Evolutionary conservation across 257 asterid genomes (phyloP).

Genomic region (Perilla frutescens): DNA sequence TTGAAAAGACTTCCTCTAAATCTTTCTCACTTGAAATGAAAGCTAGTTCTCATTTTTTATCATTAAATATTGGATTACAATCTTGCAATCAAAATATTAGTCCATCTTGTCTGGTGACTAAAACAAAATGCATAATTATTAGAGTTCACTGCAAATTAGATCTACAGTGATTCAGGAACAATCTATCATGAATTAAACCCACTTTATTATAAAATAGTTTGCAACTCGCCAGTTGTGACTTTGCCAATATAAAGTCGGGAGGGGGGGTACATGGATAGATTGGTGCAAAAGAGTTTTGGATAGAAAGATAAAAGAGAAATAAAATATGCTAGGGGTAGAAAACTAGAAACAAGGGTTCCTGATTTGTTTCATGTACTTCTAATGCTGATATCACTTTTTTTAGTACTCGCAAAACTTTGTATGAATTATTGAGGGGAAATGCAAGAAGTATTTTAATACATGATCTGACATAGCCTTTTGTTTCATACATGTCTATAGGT

Average conservation of each 20-base stretch:
- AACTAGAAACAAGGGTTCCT: constrained; percentile 19
- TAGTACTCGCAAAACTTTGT: neutral
- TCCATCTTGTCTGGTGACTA: constrained; percentile 23
- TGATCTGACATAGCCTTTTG: constrained; percentile 6
- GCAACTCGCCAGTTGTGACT: neutral
- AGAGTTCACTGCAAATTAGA: neutral
- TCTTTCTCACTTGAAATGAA: constrained; percentile 3
- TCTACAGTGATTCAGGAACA: neutral
- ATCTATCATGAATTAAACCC: constrained; percentile 7
- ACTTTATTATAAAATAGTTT: neutral
- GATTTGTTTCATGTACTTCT: neutral
- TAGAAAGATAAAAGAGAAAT: constrained; percentile 2
- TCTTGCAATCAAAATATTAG: constrained; percentile 8
- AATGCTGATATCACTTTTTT: neutral
- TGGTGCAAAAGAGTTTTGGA: neutral
- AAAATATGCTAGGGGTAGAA: neutral
- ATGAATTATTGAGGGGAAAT: constrained; percentile 2
- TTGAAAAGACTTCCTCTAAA: neutral
- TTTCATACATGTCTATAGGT: neutral
- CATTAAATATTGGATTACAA: constrained; percentile 13
- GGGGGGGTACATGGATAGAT: neutral
- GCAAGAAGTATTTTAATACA: neutral
- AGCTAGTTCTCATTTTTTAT: neutral
- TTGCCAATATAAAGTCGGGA: constrained; percentile 3
- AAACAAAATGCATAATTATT: neutral